phyloP scores from a whole-genome alignment of 129 eudicot species.

The Centaurea solstitialis region DNA sequence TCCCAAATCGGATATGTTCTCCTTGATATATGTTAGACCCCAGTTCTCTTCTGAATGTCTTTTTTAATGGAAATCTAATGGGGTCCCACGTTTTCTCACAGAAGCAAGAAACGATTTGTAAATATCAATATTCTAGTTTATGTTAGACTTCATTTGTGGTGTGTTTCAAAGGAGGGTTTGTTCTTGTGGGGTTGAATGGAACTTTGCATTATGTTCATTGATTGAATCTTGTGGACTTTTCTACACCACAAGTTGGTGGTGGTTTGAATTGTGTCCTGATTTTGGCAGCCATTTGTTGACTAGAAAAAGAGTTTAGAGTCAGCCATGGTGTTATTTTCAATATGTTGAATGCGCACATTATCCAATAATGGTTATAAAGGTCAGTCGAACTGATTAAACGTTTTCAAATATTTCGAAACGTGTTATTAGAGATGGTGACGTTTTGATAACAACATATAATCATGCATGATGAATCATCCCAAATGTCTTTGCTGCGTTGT shows the following conservation, averaged over 20 bases:
- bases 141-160: constrained; percentile 5
- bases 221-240: constrained; percentile 1
- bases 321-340: constrained; percentile 22
- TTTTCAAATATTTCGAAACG: constrained; percentile 28
- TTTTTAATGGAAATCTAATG: background rate
- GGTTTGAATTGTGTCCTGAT: constrained; percentile 13
- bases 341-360: constrained; percentile 8
- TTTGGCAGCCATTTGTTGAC: constrained; percentile 14
- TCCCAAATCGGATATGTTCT: background rate
- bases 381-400: background rate
- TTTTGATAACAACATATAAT: background rate
- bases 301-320: background rate
- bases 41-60: background rate
- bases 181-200: constrained; percentile 2
- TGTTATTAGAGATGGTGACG: background rate
- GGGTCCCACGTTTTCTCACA: background rate
- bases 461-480: background rate
- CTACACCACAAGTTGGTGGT: background rate
- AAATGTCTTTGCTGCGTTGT: background rate
- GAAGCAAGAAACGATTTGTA: constrained; percentile 14
- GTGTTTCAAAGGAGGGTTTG: constrained; percentile 8
- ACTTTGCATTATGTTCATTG: background rate
- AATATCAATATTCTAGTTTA: constrained; percentile 26
- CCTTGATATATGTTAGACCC: background rate
- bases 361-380: constrained; percentile 9